Evolutionary conservation across 2,329 filamentous ascomycete genomes (phyloP), one percentile per base, ranked within the genome.

Genomic region (Pyrenophora graminea): DNA sequence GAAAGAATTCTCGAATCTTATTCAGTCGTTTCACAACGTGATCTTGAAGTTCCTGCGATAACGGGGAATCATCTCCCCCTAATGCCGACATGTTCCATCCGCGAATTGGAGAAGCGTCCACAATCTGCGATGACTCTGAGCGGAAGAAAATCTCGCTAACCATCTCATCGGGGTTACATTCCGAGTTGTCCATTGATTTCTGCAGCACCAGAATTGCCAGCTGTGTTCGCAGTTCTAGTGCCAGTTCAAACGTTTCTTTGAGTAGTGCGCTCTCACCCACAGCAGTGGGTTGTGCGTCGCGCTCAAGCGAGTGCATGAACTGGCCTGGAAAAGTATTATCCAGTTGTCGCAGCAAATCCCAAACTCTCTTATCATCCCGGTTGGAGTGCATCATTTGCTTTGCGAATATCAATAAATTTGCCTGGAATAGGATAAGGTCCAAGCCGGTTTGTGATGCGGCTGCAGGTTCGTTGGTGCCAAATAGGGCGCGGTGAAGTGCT

Each of bases 151-250:
- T 61, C 0, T 69, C 62, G 2, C 61, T 54, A 3, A 83, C 50
- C 10, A 75, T 60, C 8, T 64, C 60, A 10, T 76, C 63, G 3
- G 79, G 75, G 53, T 78, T 62, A 39, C 75, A 79, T 7, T 56
- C 58, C 2, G 58, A 53, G 23, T 71, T 53, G 13, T 69, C 49
- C 25, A 69, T 56, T 6, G 68, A 65, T 8, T 63, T 65, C 34
- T 73, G 64, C 3, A 82, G 62, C 5, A 72, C 64, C n/a, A 73
- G 55, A 34, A 84, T 78, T n/a, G 79, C 70, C 9, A 76, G 71
- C 55, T 85, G 83, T 2, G 82, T 84, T 2, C 82, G 77, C 18
- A 85, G 72, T 6, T 82, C 79, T 6, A 85, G 64, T 1, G 75
- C 79, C 18, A 84, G 56, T 3, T 76, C 62, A 48, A 83, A 79